Evolutionary conservation across 2,329 filamentous ascomycete genomes (phyloP), one percentile per base, ranked within the genome.

Genomic region (Tolypocladium capitatum): DNA sequence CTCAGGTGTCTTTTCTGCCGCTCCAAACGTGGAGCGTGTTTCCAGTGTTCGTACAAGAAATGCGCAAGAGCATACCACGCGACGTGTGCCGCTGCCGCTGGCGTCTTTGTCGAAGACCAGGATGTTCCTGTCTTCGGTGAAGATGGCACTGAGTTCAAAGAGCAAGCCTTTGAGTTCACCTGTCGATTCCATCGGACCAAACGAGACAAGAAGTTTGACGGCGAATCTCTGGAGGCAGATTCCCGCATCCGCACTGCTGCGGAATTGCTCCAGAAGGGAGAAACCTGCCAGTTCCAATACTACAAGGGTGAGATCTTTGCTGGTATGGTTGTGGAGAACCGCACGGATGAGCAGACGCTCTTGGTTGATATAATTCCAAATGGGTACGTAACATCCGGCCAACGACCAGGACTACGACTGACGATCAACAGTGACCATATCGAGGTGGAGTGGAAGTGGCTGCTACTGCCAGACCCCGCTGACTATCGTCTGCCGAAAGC

Each of bases 1-100:
- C 81, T 97, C 55, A 95, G 94, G 65, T 98, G 92, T 64, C 81
- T 94, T 52, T 95, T 87, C 68, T 98, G 92, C 62, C 86, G 90
- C 32, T 94, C 89, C 31, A 94, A 92, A 65, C 86, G 85, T 49
- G 92, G 92, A n/a, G 88, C 88, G 16, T 96, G 91, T 67, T 94
- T 98, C 68, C 91, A 97, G 64, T 98, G 92, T 66, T 94, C 88
- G 1, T 84, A 88, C 56, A 91, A 90, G 70, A 97, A 95, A 63
- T 98, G 92, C 59, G 84, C 87, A 4, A 76, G 92, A 53, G 84
- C 91, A 9, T 98, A 96, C 66, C 92, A 98, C 63, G 86, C 91
- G 16, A 97, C 90, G 1, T 98, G 92, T 62, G 92, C 92, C 3
- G 84, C 89, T 8, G 83, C 91, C 21, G 91, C 90, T 33, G 92